Evolutionary conservation across 1,284 basidiomycete species (phyloP), one percentile per base, ranked within the genome.

Genomic region (Sphagnurus paluster): DNA sequence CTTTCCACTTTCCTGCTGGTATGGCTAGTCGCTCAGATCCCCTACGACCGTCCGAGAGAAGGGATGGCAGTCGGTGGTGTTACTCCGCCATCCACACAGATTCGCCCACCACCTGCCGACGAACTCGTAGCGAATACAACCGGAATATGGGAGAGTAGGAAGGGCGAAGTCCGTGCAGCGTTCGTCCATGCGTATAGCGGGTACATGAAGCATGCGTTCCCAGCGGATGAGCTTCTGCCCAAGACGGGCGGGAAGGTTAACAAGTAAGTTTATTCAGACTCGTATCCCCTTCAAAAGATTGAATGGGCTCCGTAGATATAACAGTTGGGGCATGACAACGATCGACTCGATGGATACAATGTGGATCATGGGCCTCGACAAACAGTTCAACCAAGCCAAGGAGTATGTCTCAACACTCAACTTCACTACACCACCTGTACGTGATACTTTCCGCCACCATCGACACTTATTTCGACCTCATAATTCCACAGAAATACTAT

Each of bases 341-440:
- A 75, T 86, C 49, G 86, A 88, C 57, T 71, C 78, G 4, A 70
- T 93, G 48, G 89, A 90, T 59, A 92, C 90, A 0, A 80, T 93
- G 63, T 80, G 87, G 57, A 69, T 69, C 21, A 70, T 72, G 70
- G 68, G 63, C n/a, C 56, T 72, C 4, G 49, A 77, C 14, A 72
- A 82, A 21, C 77, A 87, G 56, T 90, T 88, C 63, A 68, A 77
- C 36, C 68, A 78, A 8, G 79, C 84, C 5, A 67, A 90, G 2
- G 65, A 76, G n/a, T 72, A 82, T 45, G 72, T 90, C 9, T 77
- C 80, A 10, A 50, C 56, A 37, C 42, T 56, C 68, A 44, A 71
- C 75, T 54, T 83, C 42, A 70, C 77, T 32, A 66, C 84, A 55
- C 76, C 80, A 44, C 79, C 82, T 47, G 68, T 74, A 34, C 60